Base-by-base conservation (phyloP, 495 filamentous ascomycete genomes). In the Sabuloglossum arenarium region DNA sequence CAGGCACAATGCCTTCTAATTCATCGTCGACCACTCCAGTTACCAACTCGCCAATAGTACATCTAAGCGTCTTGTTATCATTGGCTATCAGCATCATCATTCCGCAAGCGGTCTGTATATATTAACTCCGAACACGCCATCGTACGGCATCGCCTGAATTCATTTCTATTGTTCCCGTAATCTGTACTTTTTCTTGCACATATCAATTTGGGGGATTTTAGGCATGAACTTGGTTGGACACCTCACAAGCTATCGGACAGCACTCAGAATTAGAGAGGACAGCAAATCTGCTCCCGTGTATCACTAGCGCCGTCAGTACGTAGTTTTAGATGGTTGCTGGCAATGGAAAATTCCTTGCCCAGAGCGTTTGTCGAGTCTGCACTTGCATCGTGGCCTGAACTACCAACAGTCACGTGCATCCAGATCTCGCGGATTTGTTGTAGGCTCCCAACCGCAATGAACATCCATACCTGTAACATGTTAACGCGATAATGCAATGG, bases 401-500 rank as follows among this genome's bases (percentile, higher is more conserved):
- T n/a, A n/a, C n/a, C n/a, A n/a, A n/a, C n/a, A 39, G 19, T 43
- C 39, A 43, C 39, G 39, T 43, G 39, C 4, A 21, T 5, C 12
- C 2, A 39, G 14, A 39, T 12, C 34, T 39, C 34, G 16, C 2
- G 5, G 14, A 3, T 9, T 9, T 5, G 11, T 5, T 32, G 11
- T 5, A 32, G 11, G 11, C 11, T 5, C 11, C 30, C 30, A 32
- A 11, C 42, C 6, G 42, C 42, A 46, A 46, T 46, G 42, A 47
- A 19, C 24, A 51, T 14, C 16, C 24, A 51, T 4, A n/a, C 47
- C n/a, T 11, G 47, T n/a, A 51, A 5, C 47, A 51, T 51, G 47
- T 51, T 9, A 29, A 28, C 47, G 25, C 24, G 28, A 59, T 62
- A 63, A 62, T 63, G 67, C 60, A 62, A 73, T 72, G 71, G 68